phyloP scores from a whole-genome alignment of 169 alveolate species.

The Ichthyophthirius multifiliis region DNA sequence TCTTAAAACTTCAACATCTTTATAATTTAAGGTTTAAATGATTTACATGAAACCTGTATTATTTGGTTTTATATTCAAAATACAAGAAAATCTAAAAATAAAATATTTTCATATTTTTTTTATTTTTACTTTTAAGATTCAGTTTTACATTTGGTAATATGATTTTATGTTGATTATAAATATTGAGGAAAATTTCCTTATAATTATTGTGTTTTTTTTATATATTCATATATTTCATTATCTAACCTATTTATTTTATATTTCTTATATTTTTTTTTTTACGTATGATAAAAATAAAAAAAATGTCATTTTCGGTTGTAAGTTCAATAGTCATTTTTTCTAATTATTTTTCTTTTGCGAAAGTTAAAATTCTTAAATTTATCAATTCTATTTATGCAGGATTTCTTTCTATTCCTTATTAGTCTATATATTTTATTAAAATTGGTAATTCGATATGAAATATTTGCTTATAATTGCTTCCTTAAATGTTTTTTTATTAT shows the following conservation, averaged over 20 bases:
- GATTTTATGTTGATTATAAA: not conserved
- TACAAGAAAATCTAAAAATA: not conserved
- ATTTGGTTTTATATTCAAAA: not conserved
- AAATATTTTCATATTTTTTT: not conserved
- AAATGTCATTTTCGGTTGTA: not conserved
- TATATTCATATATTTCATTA: not conserved
- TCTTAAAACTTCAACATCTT: not conserved
- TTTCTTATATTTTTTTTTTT: not conserved
- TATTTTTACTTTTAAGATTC: not conserved
- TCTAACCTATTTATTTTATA: not conserved
- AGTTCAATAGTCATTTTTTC: not conserved
- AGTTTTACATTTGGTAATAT: not conserved
- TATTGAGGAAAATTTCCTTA: not conserved
- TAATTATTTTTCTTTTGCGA: not conserved
- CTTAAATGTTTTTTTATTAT: not conserved
- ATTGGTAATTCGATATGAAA: not conserved
- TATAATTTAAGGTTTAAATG: not conserved
- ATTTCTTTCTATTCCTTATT: not conserved
- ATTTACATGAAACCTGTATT: not conserved
- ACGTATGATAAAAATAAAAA: conserved; percentile 7
- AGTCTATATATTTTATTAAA: not conserved
- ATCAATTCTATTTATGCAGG: not conserved
- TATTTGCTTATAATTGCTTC: not conserved
- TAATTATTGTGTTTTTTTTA: not conserved
- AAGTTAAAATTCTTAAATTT: not conserved